Conservation (phyloP, 225 moss, liverwort and hornwort species). For the Anthoceros angustus region DNA sequence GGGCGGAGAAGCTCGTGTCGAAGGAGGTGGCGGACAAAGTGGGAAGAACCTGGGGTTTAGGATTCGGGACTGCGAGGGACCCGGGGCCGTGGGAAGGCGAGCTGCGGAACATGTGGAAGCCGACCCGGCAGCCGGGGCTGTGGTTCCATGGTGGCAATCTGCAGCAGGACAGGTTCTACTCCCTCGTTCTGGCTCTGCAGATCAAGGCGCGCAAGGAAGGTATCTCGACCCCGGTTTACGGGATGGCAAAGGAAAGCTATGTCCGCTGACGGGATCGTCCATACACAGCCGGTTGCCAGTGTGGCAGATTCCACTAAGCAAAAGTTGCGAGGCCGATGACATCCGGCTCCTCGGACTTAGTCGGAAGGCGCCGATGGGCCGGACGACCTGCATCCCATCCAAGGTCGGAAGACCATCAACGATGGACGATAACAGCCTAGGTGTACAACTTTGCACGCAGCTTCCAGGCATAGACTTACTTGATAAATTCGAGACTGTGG, state of each 20-base stretch:
- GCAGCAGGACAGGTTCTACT: constrained; percentile 11
- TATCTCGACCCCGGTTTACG: constrained; percentile 7
- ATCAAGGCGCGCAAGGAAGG: constrained; percentile 13
- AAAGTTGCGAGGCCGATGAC: no score
- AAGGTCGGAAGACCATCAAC: no score
- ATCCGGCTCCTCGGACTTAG: no score
- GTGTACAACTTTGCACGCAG: no score
- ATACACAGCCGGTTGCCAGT: no score
- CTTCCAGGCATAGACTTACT: no score
- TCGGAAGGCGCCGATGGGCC: no score
- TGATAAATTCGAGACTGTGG: no score
- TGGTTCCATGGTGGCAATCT: constrained; percentile 15
- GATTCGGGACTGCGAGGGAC: constrained; percentile 11
- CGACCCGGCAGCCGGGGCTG: constrained; percentile 12
- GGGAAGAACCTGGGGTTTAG: constrained; percentile 13
- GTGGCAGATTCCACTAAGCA: no score
- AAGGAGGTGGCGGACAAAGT: constrained; percentile 17
- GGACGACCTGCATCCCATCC: no score
- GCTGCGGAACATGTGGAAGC: constrained; percentile 19
- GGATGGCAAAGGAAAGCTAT: constrained; percentile 1
- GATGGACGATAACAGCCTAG: no score
- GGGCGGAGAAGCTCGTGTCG: constrained; percentile 13
- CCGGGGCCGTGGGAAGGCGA: constrained; percentile 17
- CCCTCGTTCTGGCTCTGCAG: constrained; percentile 11
- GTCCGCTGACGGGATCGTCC: not conserved